Percentiles rank a stretch among this genome's conserved stretches.
Evolutionary conservation across 192 early-diverging fungal genomes (phyloP).

Genomic region (Chytriomyces sp.): DNA sequence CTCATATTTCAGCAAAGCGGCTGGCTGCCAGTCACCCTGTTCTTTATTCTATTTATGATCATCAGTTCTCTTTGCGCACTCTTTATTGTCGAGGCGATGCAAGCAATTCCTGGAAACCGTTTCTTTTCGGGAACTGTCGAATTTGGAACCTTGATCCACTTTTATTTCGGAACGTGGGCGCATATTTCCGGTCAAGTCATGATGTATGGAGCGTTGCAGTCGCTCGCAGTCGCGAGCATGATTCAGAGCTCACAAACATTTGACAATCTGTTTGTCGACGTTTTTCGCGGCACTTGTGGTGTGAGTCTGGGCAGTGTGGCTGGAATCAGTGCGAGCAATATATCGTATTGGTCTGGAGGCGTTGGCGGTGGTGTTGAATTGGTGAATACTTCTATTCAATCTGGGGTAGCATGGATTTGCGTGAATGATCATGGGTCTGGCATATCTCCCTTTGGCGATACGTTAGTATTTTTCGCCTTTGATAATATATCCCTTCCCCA

Average conservation of each 20-base stretch:
- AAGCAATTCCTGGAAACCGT: slow-evolving; percentile 63
- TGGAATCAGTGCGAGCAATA: neutral
- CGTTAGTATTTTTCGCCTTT: slow-evolving; percentile 41
- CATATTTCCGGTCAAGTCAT: slow-evolving; percentile 55
- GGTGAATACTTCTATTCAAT: too few species aligned
- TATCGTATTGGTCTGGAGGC: too few species aligned
- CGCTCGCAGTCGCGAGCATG: slow-evolving; percentile 54
- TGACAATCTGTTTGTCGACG: slow-evolving; percentile 50
- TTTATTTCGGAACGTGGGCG: slow-evolving; percentile 55
- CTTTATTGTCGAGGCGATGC: slow-evolving; percentile 67
- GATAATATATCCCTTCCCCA: slow-evolving; percentile 33
- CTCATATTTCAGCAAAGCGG: slow-evolving; percentile 34
- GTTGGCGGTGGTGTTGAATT: too few species aligned
- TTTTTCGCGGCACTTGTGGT: slow-evolving; percentile 51
- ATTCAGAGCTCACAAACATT: slow-evolving; percentile 54
- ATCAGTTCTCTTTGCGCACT: slow-evolving; percentile 55
- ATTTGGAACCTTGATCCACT: slow-evolving; percentile 64
- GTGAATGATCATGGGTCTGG: slow-evolving; percentile 28
- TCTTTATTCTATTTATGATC: slow-evolving; percentile 44
- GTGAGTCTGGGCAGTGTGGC: slow-evolving; percentile 6
- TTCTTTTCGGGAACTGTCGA: slow-evolving; percentile 65
- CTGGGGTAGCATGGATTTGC: slow-evolving; percentile 22
- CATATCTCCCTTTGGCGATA: slow-evolving; percentile 49
- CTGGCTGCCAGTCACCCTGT: slow-evolving; percentile 34
- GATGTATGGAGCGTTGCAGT: slow-evolving; percentile 56